Percentiles rank a stretch among this genome's conserved stretches.
These are phyloP conservation scores for Trifolium pratense DNA, from an alignment of 306 rosid species.

Conservation along the genomic window DNA sequence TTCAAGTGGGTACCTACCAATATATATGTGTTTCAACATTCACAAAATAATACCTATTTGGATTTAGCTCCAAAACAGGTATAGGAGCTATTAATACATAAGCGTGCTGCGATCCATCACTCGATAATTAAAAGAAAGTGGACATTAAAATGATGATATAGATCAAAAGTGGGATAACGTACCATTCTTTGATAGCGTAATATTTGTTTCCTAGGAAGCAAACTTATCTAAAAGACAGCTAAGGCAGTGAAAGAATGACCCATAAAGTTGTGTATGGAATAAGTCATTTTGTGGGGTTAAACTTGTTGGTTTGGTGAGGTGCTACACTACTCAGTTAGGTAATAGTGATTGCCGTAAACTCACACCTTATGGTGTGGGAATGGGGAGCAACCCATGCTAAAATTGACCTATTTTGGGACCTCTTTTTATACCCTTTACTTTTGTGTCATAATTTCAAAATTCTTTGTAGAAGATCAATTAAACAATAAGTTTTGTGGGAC, in stretches of 20 bases:
- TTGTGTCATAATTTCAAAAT: constrained; percentile 42
- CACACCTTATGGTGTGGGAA: constrained; percentile 59
- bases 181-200: constrained; percentile 34
- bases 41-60: neutral
- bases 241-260: constrained; percentile 51
- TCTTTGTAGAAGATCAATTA: constrained; percentile 17
- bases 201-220: constrained; percentile 75
- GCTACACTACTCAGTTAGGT: constrained; percentile 20
- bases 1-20: neutral
- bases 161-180: constrained; percentile 36
- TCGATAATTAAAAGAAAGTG: constrained; percentile 19
- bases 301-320: constrained; percentile 45
- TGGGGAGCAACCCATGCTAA: constrained; percentile 74
- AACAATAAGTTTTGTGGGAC: constrained; percentile 39
- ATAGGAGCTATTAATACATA: neutral
- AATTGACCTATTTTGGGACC: constrained; percentile 50
- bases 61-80: constrained; percentile 35
- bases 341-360: constrained; percentile 48
- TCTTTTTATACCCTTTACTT: constrained; percentile 25
- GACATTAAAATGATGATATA: constrained; percentile 21
- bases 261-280: constrained; percentile 57
- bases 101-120: constrained; percentile 10
- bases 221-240: constrained; percentile 67
- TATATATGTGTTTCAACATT: neutral
- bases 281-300: constrained; percentile 46